Base-by-base conservation (phyloP, 106 monocot species). In the Acorus gramineus region DNA sequence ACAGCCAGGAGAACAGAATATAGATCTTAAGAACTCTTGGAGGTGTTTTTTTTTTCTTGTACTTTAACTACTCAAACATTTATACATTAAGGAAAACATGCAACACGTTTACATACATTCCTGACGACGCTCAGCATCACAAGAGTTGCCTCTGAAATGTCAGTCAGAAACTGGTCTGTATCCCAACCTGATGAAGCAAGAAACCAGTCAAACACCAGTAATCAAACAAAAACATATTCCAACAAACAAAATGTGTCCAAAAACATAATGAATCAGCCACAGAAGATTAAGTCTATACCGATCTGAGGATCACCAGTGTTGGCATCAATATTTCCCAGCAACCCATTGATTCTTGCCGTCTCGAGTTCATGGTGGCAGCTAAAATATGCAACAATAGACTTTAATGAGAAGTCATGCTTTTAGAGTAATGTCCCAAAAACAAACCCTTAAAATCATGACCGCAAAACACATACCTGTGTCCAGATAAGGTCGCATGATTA, bases 81-180 rank as follows among this genome's bases (percentile, higher is more conserved):
- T 28, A 28, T 28, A 28, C 1, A 1, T 28, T 28, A 28, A 28
- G 28, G 28, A 28, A 28, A 28, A 28, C 28, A 28, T 28, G 28
- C 28, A 28, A 28, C 28, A 28, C 1, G 28, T 28, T 1, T 57
- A 13, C 62, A 52, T 88, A 98, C 96, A 92, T 91, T 91, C 69
- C 81, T 91, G 64, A 98, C 71, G 8, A 98, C 96, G 68, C 83
- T 91, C 12, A 91, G 73, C 91, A 98, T 98, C 42, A 98, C 79
- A 13, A 91, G 74, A 52, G 96, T 98, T 42, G 96, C 96, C 74
- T 98, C 96, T 8, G 77, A 70, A 66, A 98, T 83, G 46, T 98
- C 96, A 46, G 88, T 81, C 8, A 98, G 79, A 71, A 98, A 98
- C 79, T 91, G 87, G 71, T 98, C 87, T 44, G 96, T 92, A 72